A percentile compares a stretch with the other conserved stretches of the same genome.
These are phyloP conservation scores for Talaromyces pinophilus DNA, from an alignment of 2,329 filamentous ascomycete species.

Conservation along the genomic window DNA sequence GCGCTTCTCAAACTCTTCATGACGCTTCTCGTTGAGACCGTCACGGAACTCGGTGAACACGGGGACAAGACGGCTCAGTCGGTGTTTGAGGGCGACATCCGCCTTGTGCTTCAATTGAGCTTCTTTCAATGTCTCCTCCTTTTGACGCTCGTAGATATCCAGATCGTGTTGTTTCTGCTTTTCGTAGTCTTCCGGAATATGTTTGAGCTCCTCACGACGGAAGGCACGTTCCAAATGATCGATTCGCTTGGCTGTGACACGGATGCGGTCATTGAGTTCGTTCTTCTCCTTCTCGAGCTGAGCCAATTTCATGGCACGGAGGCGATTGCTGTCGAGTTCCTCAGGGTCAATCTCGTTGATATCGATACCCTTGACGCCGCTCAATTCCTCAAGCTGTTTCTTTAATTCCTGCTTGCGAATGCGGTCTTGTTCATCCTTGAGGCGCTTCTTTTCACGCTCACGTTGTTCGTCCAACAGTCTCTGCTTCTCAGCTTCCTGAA, in stretches of 20 bases:
- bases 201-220: slow-evolving; percentile 92
- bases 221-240: slow-evolving; percentile 97
- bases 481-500: slow-evolving; percentile 85
- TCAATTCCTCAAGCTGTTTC: slow-evolving; percentile 83
- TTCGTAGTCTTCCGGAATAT: slow-evolving; percentile 82
- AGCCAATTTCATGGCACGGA: slow-evolving; percentile 91
- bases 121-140: slow-evolving; percentile 74
- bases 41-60: slow-evolving; percentile 81
- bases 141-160: slow-evolving; percentile 76
- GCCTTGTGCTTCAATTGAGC: slow-evolving; percentile 87
- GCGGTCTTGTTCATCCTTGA: slow-evolving; percentile 83
- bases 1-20: slow-evolving; percentile 93
- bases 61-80: slow-evolving; percentile 80
- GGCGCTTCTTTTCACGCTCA: slow-evolving; percentile 81
- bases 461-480: slow-evolving; percentile 89
- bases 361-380: slow-evolving; percentile 75
- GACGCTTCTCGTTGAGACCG: slow-evolving; percentile 80
- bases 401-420: slow-evolving; percentile 92
- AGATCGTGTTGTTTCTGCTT: slow-evolving; percentile 76
- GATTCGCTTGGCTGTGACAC: slow-evolving; percentile 90
- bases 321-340: slow-evolving; percentile 82
- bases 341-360: slow-evolving; percentile 71
- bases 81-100: slow-evolving; percentile 89
- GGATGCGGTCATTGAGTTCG: slow-evolving; percentile 85
- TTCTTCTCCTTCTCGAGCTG: slow-evolving; percentile 98